phyloP scores from a whole-genome alignment of 768 basidiomycete species.

The Gyrodon lividus region DNA sequence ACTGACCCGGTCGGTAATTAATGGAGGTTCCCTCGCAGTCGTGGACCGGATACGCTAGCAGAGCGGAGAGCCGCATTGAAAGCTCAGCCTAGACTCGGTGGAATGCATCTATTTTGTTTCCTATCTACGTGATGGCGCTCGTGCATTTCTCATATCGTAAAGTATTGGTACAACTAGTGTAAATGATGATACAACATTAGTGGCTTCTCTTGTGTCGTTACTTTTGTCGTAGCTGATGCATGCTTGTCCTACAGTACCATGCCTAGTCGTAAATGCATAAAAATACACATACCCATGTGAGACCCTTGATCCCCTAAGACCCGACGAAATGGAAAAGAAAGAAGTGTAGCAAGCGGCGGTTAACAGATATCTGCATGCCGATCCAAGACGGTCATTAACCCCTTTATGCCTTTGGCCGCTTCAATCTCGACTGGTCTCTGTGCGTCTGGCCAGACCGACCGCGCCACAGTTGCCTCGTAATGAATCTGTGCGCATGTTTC shows the following conservation, averaged over 20 bases:
- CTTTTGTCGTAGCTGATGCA: slow-evolving; percentile 14
- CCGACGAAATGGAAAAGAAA: slow-evolving; percentile 5
- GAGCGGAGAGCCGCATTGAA: slow-evolving; percentile 70
- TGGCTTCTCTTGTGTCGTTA: slow-evolving; percentile 13
- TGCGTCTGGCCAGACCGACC: slow-evolving; percentile 35
- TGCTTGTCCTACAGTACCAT: slow-evolving; percentile 15
- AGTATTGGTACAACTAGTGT: slow-evolving; percentile 20
- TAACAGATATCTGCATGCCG: slow-evolving; percentile 30
- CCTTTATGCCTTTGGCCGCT: slow-evolving; percentile 34
- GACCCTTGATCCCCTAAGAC: slow-evolving; percentile 18
- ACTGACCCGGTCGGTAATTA: slow-evolving; percentile 13
- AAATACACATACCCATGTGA: slow-evolving; percentile 22
- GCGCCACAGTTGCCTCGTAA: slow-evolving; percentile 37
- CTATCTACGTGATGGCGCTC: not conserved
- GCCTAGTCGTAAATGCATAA: slow-evolving; percentile 7
- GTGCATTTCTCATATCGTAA: slow-evolving; percentile 6
- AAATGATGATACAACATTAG: slow-evolving; percentile 32
- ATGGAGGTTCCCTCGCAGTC: slow-evolving; percentile 52
- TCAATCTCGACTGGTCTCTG: slow-evolving; percentile 36
- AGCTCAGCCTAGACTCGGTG: slow-evolving; percentile 35
- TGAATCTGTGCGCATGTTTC: slow-evolving; percentile 28
- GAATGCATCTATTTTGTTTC: slow-evolving; percentile 8
- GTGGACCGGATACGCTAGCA: slow-evolving; percentile 91
- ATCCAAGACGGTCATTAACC: slow-evolving; percentile 38
- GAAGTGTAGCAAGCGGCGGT: not conserved